These are phyloP conservation scores for Pythium angustatum DNA, from an alignment of 352 stramenopile species.

Conservation along the genomic window DNA sequence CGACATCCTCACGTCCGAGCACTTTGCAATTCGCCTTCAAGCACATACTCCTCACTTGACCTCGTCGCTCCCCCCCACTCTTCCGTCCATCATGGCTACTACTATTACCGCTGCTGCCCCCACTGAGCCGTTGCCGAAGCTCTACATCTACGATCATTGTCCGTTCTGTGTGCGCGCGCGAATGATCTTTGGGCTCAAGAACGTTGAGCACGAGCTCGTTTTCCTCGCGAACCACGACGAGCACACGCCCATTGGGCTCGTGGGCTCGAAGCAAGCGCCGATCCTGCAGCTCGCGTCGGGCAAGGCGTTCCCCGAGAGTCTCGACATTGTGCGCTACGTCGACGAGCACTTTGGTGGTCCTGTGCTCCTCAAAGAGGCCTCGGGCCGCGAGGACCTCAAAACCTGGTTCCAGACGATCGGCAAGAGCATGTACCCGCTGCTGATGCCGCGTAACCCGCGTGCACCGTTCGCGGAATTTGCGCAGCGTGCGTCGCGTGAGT, in stretches of 20 bases:
- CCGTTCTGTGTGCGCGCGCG: slow-evolving; percentile 55
- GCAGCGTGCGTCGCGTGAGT: slow-evolving; percentile 44
- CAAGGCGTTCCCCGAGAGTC: slow-evolving; percentile 53
- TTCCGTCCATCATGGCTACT: background rate
- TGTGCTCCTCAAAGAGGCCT: slow-evolving; percentile 35
- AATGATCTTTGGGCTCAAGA: slow-evolving; percentile 55
- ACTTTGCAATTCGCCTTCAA: background rate
- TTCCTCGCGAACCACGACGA: slow-evolving; percentile 61
- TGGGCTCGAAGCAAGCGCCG: slow-evolving; percentile 48
- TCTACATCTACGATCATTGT: slow-evolving; percentile 70
- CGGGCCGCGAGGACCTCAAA: slow-evolving; percentile 44
- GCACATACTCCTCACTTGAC: background rate
- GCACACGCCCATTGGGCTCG: slow-evolving; percentile 45
- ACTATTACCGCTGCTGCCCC: background rate
- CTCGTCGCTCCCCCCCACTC: background rate
- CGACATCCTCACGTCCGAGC: too few relatives aligned
- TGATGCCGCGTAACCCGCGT: slow-evolving; percentile 46
- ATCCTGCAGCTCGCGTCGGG: slow-evolving; percentile 46
- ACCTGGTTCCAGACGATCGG: slow-evolving; percentile 42
- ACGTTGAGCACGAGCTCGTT: slow-evolving; percentile 38
- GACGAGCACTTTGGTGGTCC: slow-evolving; percentile 44
- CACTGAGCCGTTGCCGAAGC: slow-evolving; percentile 29
- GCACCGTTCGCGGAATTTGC: slow-evolving; percentile 56
- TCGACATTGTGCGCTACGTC: slow-evolving; percentile 61
- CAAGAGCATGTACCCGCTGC: slow-evolving; percentile 37